Base-by-base conservation (phyloP, 2,329 filamentous ascomycete genomes). In the Ceratocystis colombiana region DNA sequence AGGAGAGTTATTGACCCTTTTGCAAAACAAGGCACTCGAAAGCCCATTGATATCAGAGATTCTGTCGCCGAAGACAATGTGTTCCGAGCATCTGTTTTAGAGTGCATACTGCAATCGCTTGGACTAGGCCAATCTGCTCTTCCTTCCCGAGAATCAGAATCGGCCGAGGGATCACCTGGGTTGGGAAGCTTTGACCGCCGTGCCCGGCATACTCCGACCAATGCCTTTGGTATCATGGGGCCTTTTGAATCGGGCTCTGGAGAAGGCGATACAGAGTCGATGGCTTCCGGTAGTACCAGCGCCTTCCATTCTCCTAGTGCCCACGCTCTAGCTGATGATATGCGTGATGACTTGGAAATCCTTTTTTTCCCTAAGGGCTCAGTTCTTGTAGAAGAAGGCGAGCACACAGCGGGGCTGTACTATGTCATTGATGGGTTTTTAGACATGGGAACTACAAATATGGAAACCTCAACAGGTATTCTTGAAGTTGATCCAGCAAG, bases 361-460 rank as follows among this genome's bases (percentile, higher is more conserved):
- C 94, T 99, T 5, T 97, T 89, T 77, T 99, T 99, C 70, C 93
- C 92, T 0, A 90, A 97, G 74, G 92, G 89, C 1, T 93, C 94
- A 1, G 88, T 99, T 0, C 81, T 99, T 17, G 92, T 99, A 0
- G 94, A 99, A 72, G 92, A 97, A 76, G 93, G 94, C 8, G 94
- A 99, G 74, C 84, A 94, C n/a, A 96, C 95, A 71, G 94, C 94
- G 0, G 94, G 94, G 0, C 75, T 99, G 0, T 99, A 99, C 77
- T 99, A 99, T 75, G 93, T 99, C 2, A 88, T 99, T 62, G 94
- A 99, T 74, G 94, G 94, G 0, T 99, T 99, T 71, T 78, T 99
- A 45, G 94, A 99, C 72, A 92, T 97, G 55, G 67, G 67, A 22
- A 66, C 67, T 8, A 68, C 64, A n/a, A 66, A 66, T 17, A 64